phyloP scores from a whole-genome alignment of 2,329 filamentous ascomycete species.

The Phoma sp. region DNA sequence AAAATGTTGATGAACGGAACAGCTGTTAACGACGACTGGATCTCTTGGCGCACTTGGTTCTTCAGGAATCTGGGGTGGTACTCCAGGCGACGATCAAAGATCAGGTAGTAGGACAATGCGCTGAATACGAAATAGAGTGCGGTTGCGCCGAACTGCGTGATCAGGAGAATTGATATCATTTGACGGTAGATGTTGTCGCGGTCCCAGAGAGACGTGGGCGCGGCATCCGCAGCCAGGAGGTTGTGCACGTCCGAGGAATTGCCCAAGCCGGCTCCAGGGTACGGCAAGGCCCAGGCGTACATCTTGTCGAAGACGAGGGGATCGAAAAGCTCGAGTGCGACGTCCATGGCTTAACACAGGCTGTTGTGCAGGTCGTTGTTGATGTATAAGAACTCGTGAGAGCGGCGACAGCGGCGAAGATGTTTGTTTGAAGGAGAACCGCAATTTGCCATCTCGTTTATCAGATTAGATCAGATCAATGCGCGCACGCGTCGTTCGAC shows the following conservation, averaged over 20 bases:
- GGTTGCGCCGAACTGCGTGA: slow-evolving; percentile 24
- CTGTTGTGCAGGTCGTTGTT: slow-evolving; percentile 11
- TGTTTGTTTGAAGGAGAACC: slow-evolving; percentile 12
- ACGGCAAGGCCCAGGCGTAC: slow-evolving; percentile 24
- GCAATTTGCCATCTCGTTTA: slow-evolving; percentile 22
- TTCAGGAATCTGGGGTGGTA: slow-evolving; percentile 58
- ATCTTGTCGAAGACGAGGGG: slow-evolving; percentile 25
- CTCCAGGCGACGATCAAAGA: slow-evolving; percentile 55
- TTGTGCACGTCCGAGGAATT: slow-evolving; percentile 17
- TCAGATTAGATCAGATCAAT: slow-evolving; percentile 19
- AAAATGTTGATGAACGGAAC: slow-evolving; percentile 55
- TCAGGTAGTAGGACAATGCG: slow-evolving; percentile 24
- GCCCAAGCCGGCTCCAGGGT: slow-evolving; percentile 12
- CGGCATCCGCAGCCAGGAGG: slow-evolving; percentile 8
- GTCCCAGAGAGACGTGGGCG: slow-evolving; percentile 20
- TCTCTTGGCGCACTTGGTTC: slow-evolving; percentile 57
- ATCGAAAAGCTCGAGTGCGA: slow-evolving; percentile 26
- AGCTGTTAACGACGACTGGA: slow-evolving; percentile 52
- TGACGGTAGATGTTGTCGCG: slow-evolving; percentile 31
- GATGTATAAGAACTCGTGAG: slow-evolving; percentile 5
- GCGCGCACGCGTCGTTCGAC: slow-evolving; percentile 13
- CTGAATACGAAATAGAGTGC: slow-evolving; percentile 26
- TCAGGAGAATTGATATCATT: slow-evolving; percentile 20
- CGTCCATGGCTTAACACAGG: slow-evolving; percentile 18
- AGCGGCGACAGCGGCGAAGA: slow-evolving; percentile 12